phyloP scores from a whole-genome alignment of 1,284 basidiomycete genomes.

The Trametes sp. region DNA sequence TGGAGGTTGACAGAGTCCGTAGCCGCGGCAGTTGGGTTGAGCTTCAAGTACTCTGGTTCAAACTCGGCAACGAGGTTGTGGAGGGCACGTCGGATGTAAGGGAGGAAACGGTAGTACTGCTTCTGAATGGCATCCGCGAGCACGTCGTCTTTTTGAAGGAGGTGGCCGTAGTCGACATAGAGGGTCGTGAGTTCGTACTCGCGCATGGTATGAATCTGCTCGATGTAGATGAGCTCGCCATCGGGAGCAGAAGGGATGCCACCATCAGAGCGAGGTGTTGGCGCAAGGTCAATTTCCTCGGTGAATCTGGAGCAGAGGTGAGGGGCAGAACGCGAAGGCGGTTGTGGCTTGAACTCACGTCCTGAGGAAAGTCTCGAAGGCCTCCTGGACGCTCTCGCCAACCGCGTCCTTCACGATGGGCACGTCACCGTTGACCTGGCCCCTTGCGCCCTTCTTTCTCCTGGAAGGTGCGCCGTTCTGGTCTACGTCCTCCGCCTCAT shows the following conservation, averaged over 20 bases:
- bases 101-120: conserved; percentile 97
- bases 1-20: conserved; percentile 87
- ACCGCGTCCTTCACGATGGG: conserved; percentile 91
- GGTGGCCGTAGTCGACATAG: conserved; percentile 94
- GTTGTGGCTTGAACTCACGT: conserved; percentile 61
- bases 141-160: conserved; percentile 90
- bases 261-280: conserved; percentile 78
- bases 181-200: conserved; percentile 94
- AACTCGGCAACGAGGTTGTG: conserved; percentile 89
- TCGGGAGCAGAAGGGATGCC: conserved; percentile 62
- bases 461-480: conserved; percentile 44
- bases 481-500: conserved; percentile 57
- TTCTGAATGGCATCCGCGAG: conserved; percentile 92
- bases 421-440: conserved; percentile 68
- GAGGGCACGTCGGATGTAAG: conserved; percentile 91
- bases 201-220: conserved; percentile 93
- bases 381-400: conserved; percentile 91
- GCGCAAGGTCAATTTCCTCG: conserved; percentile 75
- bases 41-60: conserved; percentile 93
- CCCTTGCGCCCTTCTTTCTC: conserved; percentile 43
- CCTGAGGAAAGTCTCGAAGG: conserved; percentile 91
- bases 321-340: background rate
- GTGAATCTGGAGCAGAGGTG: conserved; percentile 67
- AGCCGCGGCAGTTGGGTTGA: conserved; percentile 82
- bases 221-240: conserved; percentile 82